A percentile compares a stretch with the other conserved stretches of the same genome.
These are phyloP conservation scores for Microbotryum saponariae DNA, from an alignment of 1,284 basidiomycete species.

Conservation along the genomic window DNA sequence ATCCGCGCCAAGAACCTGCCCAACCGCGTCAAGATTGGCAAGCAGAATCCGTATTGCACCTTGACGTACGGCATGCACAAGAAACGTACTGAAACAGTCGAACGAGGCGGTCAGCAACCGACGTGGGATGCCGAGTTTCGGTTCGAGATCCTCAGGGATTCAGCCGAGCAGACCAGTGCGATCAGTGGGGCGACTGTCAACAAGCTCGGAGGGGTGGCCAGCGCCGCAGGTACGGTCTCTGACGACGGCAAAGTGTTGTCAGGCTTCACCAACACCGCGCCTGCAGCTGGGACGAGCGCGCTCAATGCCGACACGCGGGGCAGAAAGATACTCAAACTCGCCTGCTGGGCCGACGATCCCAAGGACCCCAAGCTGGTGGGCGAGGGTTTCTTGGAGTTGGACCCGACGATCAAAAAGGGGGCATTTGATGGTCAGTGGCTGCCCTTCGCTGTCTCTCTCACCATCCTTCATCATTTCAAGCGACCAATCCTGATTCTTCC, in stretches of 20 bases:
- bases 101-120: slow-evolving; percentile 93
- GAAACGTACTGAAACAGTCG: slow-evolving; percentile 79
- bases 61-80: slow-evolving; percentile 71
- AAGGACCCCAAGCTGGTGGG: slow-evolving; percentile 95
- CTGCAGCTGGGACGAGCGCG: slow-evolving; percentile 86
- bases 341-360: slow-evolving; percentile 89
- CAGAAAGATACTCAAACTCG: slow-evolving; percentile 55
- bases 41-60: slow-evolving; percentile 93
- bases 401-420: slow-evolving; percentile 83
- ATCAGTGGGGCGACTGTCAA: slow-evolving; percentile 40
- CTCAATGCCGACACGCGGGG: slow-evolving; percentile 39
- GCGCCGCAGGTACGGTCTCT: slow-evolving; percentile 29
- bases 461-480: not conserved
- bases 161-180: slow-evolving; percentile 56
- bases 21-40: slow-evolving; percentile 89
- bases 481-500: not conserved
- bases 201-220: slow-evolving; percentile 49
- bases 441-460: slow-evolving; percentile 1
- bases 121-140: slow-evolving; percentile 98
- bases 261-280: slow-evolving; percentile 57
- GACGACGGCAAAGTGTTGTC: slow-evolving; percentile 40
- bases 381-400: slow-evolving; percentile 76
- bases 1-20: slow-evolving; percentile 53
- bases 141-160: slow-evolving; percentile 79
- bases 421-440: slow-evolving; percentile 79